phyloP scores from a whole-genome alignment of 83 land plant genomes.

The Picea mariana region DNA sequence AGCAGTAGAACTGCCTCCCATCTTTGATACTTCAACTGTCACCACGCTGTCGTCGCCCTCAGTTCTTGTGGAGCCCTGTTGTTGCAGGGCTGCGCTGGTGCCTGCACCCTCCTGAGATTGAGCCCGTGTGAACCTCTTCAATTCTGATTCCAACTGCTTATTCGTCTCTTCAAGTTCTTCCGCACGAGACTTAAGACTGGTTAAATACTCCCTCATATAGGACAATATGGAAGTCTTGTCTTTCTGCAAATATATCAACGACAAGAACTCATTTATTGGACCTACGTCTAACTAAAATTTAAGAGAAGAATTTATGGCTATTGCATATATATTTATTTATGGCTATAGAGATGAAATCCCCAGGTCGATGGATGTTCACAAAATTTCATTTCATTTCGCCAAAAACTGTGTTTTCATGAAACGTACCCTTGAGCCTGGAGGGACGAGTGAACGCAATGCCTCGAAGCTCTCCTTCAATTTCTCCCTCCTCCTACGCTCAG shows the following conservation, averaged over 20 bases:
- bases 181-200: not conserved
- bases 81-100: too few species aligned
- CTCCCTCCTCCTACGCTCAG: slow-evolving; percentile 60
- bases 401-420: not conserved
- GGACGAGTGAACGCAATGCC: slow-evolving; percentile 48
- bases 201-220: slow-evolving; percentile 22
- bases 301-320: too few species aligned
- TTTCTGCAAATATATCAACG: slow-evolving; percentile 10
- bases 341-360: not conserved
- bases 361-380: too few species aligned
- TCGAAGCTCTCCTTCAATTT: slow-evolving; percentile 62
- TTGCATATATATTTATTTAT: too few species aligned
- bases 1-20: too few species aligned
- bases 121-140: not conserved
- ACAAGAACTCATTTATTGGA: not conserved
- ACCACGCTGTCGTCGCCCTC: too few species aligned
- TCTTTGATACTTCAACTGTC: too few species aligned
- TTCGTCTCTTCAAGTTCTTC: not conserved
- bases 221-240: slow-evolving; percentile 39
- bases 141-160: not conserved
- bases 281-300: not conserved
- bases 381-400: not conserved
- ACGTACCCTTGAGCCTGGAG: slow-evolving; percentile 59
- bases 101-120: too few species aligned
- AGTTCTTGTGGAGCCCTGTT: too few species aligned